Percentiles rank a stretch among this genome's conserved stretches.
Conservation (phyloP, 2,329 filamentous ascomycete genomes). For the Cladophialophora exuberans region DNA sequence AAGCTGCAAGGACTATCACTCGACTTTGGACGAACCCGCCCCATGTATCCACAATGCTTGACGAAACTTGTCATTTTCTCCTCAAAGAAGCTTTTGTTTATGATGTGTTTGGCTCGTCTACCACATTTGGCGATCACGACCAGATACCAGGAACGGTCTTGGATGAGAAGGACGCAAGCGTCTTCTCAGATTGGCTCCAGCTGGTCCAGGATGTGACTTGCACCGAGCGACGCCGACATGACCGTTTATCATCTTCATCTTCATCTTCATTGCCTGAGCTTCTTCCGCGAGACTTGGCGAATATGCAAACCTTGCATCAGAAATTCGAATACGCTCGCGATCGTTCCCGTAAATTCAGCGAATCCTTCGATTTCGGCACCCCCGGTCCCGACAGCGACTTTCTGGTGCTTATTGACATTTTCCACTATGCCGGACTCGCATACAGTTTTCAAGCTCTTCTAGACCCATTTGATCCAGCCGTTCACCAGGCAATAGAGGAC, state of each 20-base stretch:
- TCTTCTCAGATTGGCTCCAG: slow-evolving; percentile 35
- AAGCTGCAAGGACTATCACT: slow-evolving; percentile 34
- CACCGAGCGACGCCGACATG: slow-evolving; percentile 27
- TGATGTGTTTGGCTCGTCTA: slow-evolving; percentile 35
- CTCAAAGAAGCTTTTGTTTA: slow-evolving; percentile 37
- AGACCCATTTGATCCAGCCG: slow-evolving; percentile 17
- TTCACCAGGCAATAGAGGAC: slow-evolving; percentile 6
- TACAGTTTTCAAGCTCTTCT: slow-evolving; percentile 35
- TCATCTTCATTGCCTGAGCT: not conserved
- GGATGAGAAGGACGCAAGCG: slow-evolving; percentile 23
- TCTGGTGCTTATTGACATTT: slow-evolving; percentile 33
- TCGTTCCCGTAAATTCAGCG: slow-evolving; percentile 25
- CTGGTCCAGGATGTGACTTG: slow-evolving; percentile 34
- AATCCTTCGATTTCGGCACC: slow-evolving; percentile 28
- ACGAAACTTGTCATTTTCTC: slow-evolving; percentile 29
- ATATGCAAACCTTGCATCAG: slow-evolving; percentile 10
- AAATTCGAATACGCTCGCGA: slow-evolving; percentile 27
- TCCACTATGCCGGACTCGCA: slow-evolving; percentile 35
- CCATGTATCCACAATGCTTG: slow-evolving; percentile 5
- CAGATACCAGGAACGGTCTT: slow-evolving; percentile 25
- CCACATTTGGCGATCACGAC: slow-evolving; percentile 30
- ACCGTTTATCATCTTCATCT: too few relatives aligned
- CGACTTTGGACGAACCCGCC: slow-evolving; percentile 24
- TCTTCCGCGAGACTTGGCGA: not conserved
- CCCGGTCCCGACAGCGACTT: slow-evolving; percentile 27